Evolutionary conservation across 2,329 filamentous ascomycete genomes (phyloP).

Genomic region (Colletotrichum scovillei): DNA sequence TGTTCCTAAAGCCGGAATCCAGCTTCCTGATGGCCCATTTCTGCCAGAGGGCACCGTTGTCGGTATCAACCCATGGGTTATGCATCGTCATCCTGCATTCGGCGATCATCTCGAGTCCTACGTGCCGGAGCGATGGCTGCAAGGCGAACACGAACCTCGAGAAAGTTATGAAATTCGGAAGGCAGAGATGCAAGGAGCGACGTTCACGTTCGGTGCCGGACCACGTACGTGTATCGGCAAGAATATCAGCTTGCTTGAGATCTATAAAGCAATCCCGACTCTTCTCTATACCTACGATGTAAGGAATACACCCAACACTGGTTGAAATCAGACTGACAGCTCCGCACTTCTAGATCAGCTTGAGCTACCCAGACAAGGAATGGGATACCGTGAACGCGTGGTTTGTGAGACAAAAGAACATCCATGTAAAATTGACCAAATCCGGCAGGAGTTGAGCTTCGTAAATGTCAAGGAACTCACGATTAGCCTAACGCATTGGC

Average conservation of each 20-base stretch:
- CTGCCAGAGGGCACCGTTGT: slow-evolving; percentile 8
- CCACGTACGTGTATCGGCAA: slow-evolving; percentile 13
- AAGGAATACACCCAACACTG: not conserved
- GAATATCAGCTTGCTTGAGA: slow-evolving; percentile 7
- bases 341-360: not conserved
- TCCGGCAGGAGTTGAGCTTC: not conserved
- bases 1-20: not conserved
- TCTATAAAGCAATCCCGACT: not conserved
- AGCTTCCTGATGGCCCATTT: not conserved
- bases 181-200: slow-evolving; percentile 39
- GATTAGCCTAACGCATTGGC: too few relatives aligned
- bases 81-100: slow-evolving; percentile 10
- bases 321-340: too few relatives aligned
- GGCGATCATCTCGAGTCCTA: not conserved
- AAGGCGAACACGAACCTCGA: not conserved
- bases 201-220: slow-evolving; percentile 38
- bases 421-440: not conserved
- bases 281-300: not conserved
- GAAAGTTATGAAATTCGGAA: slow-evolving; percentile 33
- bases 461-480: not conserved
- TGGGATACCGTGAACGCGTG: not conserved
- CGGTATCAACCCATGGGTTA: slow-evolving; percentile 9
- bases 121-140: slow-evolving; percentile 10
- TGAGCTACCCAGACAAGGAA: not conserved
- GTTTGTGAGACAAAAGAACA: not conserved